Conservation (phyloP, 1,284 basidiomycete genomes). For the Austroboletus novae-zelandiae region DNA sequence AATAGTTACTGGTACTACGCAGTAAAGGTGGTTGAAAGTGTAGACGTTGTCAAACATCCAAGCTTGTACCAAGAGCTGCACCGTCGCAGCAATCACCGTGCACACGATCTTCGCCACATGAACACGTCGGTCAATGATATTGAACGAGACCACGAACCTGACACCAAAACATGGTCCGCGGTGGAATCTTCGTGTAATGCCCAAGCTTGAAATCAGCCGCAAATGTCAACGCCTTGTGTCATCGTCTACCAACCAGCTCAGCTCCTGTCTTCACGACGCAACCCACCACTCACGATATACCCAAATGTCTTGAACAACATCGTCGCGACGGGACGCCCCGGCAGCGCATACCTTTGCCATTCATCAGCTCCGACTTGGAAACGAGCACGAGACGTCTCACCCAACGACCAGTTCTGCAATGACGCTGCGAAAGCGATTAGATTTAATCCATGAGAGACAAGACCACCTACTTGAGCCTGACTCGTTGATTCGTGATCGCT, state of each 20-base stretch:
- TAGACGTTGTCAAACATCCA: slow-evolving; percentile 44
- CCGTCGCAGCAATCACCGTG: slow-evolving; percentile 40
- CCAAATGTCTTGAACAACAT: slow-evolving; percentile 44
- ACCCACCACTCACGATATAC: slow-evolving; percentile 34
- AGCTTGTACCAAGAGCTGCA: slow-evolving; percentile 40
- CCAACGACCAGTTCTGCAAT: slow-evolving; percentile 50
- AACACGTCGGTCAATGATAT: not conserved
- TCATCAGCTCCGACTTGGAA: not conserved
- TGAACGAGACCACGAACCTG: slow-evolving; percentile 27
- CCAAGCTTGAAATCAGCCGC: slow-evolving; percentile 46
- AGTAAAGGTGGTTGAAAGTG: too few species aligned
- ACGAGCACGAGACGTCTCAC: slow-evolving; percentile 15
- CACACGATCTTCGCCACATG: slow-evolving; percentile 32
- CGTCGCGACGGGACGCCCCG: slow-evolving; percentile 41
- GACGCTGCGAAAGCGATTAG: slow-evolving; percentile 25
- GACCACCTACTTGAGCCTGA: slow-evolving; percentile 37
- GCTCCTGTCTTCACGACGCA: not conserved
- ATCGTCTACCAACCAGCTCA: slow-evolving; percentile 23
- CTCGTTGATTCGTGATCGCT: slow-evolving; percentile 44
- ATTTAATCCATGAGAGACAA: not conserved
- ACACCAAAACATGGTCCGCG: slow-evolving; percentile 43
- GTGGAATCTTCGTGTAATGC: slow-evolving; percentile 54
- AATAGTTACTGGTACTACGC: too few species aligned
- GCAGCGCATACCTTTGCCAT: slow-evolving; percentile 29
- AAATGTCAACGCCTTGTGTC: slow-evolving; percentile 41